A percentile compares a stretch with the other conserved stretches of the same genome.
phyloP scores from a whole-genome alignment of 2,329 filamentous ascomycete genomes.

The Colletotrichum abscissum region DNA sequence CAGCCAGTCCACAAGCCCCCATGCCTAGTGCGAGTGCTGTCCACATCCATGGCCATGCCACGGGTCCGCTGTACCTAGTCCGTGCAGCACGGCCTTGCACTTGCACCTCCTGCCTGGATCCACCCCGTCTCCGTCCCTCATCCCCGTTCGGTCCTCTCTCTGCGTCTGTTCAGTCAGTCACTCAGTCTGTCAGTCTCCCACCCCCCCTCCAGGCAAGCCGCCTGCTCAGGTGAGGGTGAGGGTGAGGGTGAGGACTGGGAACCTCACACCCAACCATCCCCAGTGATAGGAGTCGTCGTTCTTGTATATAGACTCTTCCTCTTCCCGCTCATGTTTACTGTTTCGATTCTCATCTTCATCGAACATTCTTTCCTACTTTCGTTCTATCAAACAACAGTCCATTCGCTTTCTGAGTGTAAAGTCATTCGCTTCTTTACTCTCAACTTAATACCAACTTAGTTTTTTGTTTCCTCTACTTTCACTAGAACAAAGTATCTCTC shows the following conservation, averaged over 20 bases:
- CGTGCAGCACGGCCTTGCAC: constrained; percentile 12
- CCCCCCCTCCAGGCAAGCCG: constrained; percentile 1
- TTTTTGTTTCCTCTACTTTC: constrained; percentile 28
- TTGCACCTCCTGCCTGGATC: constrained; percentile 3
- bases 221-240: constrained; percentile 29
- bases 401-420: constrained; percentile 55
- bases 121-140: constrained; percentile 27
- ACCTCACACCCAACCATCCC: constrained; percentile 30
- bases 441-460: constrained; percentile 36
- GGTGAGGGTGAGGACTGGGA: neutral
- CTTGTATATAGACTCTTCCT: constrained; percentile 36
- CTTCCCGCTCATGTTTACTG: constrained; percentile 27
- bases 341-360: constrained; percentile 36
- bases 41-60: constrained; percentile 29
- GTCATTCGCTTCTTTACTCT: constrained; percentile 67
- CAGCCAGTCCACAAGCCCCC: constrained; percentile 2
- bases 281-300: constrained; percentile 15
- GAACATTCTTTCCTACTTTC: constrained; percentile 40
- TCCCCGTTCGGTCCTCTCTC: constrained; percentile 20
- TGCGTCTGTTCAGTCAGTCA: neutral
- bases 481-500: constrained; percentile 21
- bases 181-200: neutral
- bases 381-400: constrained; percentile 44
- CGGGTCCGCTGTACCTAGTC: constrained; percentile 24
- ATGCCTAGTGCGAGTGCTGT: constrained; percentile 13